Conservation (phyloP, 306 rosid genomes). For the Alnus rubra region DNA sequence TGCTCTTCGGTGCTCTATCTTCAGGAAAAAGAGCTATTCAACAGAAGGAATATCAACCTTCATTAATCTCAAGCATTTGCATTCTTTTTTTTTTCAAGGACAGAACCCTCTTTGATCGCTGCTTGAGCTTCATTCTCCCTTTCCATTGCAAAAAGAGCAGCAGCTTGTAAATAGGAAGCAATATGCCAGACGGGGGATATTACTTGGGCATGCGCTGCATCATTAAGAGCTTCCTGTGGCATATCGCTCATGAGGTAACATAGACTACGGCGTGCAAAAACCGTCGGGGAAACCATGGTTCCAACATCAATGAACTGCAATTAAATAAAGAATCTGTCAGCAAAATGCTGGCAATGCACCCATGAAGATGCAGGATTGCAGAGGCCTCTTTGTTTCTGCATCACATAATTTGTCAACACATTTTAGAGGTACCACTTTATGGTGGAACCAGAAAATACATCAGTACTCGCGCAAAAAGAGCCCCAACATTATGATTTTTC, state of each 20-base stretch:
- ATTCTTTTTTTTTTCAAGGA: slow-evolving; percentile 65
- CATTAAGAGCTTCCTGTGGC: slow-evolving; percentile 83
- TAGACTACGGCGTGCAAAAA: slow-evolving; percentile 92
- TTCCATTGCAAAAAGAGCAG: slow-evolving; percentile 59
- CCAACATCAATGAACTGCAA: slow-evolving; percentile 86
- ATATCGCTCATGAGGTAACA: slow-evolving; percentile 63
- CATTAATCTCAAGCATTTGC: slow-evolving; percentile 34
- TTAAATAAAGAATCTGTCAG: slow-evolving; percentile 35
- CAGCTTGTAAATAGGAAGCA: slow-evolving; percentile 80
- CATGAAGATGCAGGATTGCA: background rate
- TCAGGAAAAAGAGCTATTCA: slow-evolving; percentile 27
- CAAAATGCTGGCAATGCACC: slow-evolving; percentile 19
- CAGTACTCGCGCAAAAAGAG: background rate
- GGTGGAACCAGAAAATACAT: background rate
- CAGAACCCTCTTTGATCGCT: slow-evolving; percentile 77
- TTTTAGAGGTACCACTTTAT: background rate
- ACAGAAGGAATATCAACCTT: slow-evolving; percentile 23
- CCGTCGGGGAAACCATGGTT: slow-evolving; percentile 86
- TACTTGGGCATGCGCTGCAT: slow-evolving; percentile 77
- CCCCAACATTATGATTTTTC: background rate
- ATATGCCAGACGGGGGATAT: slow-evolving; percentile 81
- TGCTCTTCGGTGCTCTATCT: slow-evolving; percentile 35
- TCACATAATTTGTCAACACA: background rate
- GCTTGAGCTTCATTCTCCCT: slow-evolving; percentile 70
- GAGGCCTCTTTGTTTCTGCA: background rate